Base-by-base conservation (phyloP, 225 moss, liverwort and hornwort species). In the Bryum argenteum region DNA sequence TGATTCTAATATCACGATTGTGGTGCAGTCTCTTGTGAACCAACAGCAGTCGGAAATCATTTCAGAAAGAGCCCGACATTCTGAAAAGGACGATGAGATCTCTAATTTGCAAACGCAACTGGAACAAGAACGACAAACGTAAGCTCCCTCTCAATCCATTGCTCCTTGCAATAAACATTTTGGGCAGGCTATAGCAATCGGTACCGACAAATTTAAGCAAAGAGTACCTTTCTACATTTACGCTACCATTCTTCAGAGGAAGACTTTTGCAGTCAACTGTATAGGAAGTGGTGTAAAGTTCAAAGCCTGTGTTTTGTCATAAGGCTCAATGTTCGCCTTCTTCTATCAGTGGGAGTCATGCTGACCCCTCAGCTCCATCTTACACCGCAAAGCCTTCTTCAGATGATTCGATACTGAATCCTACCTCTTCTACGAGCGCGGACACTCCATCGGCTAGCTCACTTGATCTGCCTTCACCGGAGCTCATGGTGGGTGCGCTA, bases 71-170 rank as follows among this genome's bases (percentile, higher is more conserved):
- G 17, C 70, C 54, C 77, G 73, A 54, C 76, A 80, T 22, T 65
- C 73, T 40, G 77, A 66, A 40, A 83, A 83, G 66, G 77, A 83
- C 16, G 79, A 77, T 70, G 83, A 77, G 73, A 65, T 80, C 40
- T 72, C 79, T 21, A 77, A 66, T 44, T 77, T 83, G 19, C 70
- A 73, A 59, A 70, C 70, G 66, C 79, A 83, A 66, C 66, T 80
- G 45, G 74, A 80, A 50, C 69, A 83, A 70, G 83, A 83, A 55
- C 73, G 83, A 68, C 76, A 83, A 41, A 77, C 73, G 83, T 80
- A 70, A 83, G 68, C 65, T 54, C 20, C 17, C 6, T 41, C 20
- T 57, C 47, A 48, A 58, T 61, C 16, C 19, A 21, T 54, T 33
- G 1, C 33, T 60, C 22, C 33, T 33, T 33, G 7, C 7, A 33